Conservation (phyloP, 345 rosid genomes). For the Rhodamnia argentea region DNA sequence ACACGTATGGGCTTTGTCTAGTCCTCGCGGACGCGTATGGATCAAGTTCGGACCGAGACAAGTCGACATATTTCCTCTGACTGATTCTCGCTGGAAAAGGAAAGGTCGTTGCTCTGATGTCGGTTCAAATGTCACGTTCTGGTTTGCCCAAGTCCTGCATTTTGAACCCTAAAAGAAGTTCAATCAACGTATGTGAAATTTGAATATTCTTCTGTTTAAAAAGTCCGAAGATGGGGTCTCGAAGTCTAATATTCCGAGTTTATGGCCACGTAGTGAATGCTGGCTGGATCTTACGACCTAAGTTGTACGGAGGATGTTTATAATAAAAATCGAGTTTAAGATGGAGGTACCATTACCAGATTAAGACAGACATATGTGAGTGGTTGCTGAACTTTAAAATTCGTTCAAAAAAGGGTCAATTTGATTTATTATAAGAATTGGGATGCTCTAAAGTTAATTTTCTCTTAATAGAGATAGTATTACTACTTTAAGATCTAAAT, state of each 20-base stretch:
- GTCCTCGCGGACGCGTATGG: background rate
- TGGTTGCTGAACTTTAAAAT: background rate
- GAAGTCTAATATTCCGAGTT: too few species aligned
- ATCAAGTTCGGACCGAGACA: background rate
- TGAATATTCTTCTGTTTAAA: background rate
- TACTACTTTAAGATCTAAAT: too few species aligned
- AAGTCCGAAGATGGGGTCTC: background rate
- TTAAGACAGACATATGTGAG: background rate
- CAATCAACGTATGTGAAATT: background rate
- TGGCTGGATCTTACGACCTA: background rate
- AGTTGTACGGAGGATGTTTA: background rate
- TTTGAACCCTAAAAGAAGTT: background rate
- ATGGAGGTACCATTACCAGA: background rate
- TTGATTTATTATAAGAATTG: background rate
- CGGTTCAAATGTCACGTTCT: background rate
- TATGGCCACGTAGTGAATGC: background rate
- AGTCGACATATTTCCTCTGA: background rate
- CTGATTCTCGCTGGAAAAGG: background rate
- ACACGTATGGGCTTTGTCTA: background rate
- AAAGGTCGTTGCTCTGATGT: background rate
- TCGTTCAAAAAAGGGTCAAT: background rate
- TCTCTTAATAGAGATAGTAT: background rate
- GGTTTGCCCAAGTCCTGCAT: background rate
- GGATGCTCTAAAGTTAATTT: background rate
- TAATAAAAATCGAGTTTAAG: background rate